These are phyloP conservation scores for Trichodelitschia bisporula DNA, from an alignment of 495 filamentous ascomycete species.

Conservation along the genomic window DNA sequence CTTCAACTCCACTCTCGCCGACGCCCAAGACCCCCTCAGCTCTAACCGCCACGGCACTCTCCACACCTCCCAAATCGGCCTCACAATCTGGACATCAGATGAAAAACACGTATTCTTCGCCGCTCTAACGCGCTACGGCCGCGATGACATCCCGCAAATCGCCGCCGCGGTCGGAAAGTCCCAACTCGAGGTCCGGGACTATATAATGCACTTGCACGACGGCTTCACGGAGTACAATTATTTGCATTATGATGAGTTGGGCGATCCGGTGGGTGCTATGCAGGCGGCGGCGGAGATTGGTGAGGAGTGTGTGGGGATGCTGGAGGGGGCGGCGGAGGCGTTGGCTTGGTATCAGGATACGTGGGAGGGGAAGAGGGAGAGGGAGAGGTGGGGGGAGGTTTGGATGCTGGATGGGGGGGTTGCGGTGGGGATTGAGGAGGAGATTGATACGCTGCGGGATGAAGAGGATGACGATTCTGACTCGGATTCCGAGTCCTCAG, in stretches of 20 bases:
- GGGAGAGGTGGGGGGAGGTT: slow-evolving; percentile 24
- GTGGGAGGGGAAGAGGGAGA: slow-evolving; percentile 28
- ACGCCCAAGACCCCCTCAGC: background rate
- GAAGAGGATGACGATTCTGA: background rate
- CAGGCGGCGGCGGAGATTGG: slow-evolving; percentile 46
- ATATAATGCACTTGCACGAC: slow-evolving; percentile 33
- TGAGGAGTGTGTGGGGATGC: slow-evolving; percentile 31
- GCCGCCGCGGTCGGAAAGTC: slow-evolving; percentile 40
- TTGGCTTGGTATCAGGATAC: slow-evolving; percentile 30
- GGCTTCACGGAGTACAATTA: slow-evolving; percentile 17
- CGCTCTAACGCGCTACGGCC: slow-evolving; percentile 34
- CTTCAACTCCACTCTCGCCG: background rate
- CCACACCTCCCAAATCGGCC: slow-evolving; percentile 32
- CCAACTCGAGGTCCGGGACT: slow-evolving; percentile 45
- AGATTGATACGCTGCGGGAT: too few relatives aligned
- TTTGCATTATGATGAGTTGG: too few relatives aligned
- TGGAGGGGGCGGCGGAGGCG: slow-evolving; percentile 42
- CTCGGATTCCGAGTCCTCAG: background rate
- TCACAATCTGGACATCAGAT: slow-evolving; percentile 35
- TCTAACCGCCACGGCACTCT: background rate
- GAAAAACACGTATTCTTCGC: slow-evolving; percentile 53
- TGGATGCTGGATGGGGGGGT: slow-evolving; percentile 27
- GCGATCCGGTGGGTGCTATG: slow-evolving; percentile 5
- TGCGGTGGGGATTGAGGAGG: slow-evolving; percentile 16
- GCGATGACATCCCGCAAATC: slow-evolving; percentile 31